Percentiles rank a stretch among this genome's conserved stretches.
Evolutionary conservation across 192 early-diverging fungal species (phyloP).

Genomic region (Paraglomus brasilianum): DNA sequence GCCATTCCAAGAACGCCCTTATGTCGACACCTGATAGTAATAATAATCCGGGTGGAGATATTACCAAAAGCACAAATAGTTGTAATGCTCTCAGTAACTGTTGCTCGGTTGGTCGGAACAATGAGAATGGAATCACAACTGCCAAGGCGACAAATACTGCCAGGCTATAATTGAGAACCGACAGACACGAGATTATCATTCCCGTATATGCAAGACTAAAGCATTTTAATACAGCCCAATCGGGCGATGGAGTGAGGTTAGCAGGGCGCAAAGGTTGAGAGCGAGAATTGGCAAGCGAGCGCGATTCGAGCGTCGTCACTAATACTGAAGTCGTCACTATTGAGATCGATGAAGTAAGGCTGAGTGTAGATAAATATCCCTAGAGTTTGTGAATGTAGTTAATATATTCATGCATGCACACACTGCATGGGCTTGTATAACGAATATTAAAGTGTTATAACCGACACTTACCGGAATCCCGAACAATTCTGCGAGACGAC

Average conservation of each 20-base stretch:
- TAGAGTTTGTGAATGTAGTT: slow-evolving; percentile 22
- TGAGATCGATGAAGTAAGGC: slow-evolving; percentile 28
- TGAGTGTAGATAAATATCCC: slow-evolving; percentile 11
- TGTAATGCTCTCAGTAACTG: slow-evolving; percentile 40
- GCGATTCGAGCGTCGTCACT: slow-evolving; percentile 27
- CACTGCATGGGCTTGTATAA: neutral
- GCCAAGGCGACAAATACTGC: slow-evolving; percentile 58
- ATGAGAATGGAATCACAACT: slow-evolving; percentile 59
- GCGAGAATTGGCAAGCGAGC: slow-evolving; percentile 15
- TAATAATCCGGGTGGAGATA: slow-evolving; percentile 56
- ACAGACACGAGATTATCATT: slow-evolving; percentile 59
- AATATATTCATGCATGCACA: slow-evolving; percentile 33
- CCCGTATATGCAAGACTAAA: slow-evolving; percentile 55
- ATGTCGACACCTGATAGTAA: slow-evolving; percentile 41
- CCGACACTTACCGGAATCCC: slow-evolving; percentile 12
- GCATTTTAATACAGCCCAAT: slow-evolving; percentile 58
- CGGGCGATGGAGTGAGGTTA: slow-evolving; percentile 49
- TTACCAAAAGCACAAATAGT: slow-evolving; percentile 45
- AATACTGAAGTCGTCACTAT: slow-evolving; percentile 32
- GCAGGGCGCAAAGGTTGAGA: slow-evolving; percentile 35
- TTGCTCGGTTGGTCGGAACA: slow-evolving; percentile 47
- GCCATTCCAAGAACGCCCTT: slow-evolving; percentile 46
- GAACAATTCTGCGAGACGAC: slow-evolving; percentile 5
- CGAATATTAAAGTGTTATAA: slow-evolving; percentile 25
- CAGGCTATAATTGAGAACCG: slow-evolving; percentile 73